Base-by-base conservation (phyloP, 2,329 filamentous ascomycete species). In the Aspergillus flavus region DNA sequence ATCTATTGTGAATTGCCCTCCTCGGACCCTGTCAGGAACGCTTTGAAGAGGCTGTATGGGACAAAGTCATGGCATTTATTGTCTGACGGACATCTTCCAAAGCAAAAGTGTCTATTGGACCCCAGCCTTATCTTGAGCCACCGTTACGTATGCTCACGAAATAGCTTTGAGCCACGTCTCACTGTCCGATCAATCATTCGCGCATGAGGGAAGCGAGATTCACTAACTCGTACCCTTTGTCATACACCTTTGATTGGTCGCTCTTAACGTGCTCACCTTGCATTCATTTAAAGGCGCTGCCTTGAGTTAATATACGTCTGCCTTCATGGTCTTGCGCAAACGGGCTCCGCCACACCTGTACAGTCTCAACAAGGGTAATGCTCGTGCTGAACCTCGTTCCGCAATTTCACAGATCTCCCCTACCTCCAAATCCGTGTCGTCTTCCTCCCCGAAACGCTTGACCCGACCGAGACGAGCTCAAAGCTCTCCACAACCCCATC, bases 281-380 rank as follows among this genome's bases (percentile, higher is more conserved):
- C 48, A 30, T 52, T 34, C 48, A 32, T 34, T 36, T 7, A 55
- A 26, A 6, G n/a, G 10, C 30, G 58, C 41, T 56, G 61, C 57
- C 58, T 53, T 58, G 41, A 58, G 48, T 41, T 41, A 57, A 48
- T 52, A 58, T 54, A 57, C 46, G 65, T 64, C 61, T 66, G 66
- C 66, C 71, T 74, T 75, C 68, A 79, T 78, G 76, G 76, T 78
- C 67, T 70, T 78, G 68, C 75, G 76, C 64, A 78, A 78, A 69
- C 71, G 69, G 68, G 75, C 74, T 65, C 76, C 76, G 60, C 75
- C 76, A 52, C 74, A 73, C 62, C 72, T 78, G 54, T 67, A 75
- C 46, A 73, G 73, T 61, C 72, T 75, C 53, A 68, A 65, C 52
- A 72, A 76, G 71, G 67, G 73, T 61, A 71, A 72, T 71, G 69